Conservation (phyloP, 1,284 basidiomycete species). For the Moniliella sp. region DNA sequence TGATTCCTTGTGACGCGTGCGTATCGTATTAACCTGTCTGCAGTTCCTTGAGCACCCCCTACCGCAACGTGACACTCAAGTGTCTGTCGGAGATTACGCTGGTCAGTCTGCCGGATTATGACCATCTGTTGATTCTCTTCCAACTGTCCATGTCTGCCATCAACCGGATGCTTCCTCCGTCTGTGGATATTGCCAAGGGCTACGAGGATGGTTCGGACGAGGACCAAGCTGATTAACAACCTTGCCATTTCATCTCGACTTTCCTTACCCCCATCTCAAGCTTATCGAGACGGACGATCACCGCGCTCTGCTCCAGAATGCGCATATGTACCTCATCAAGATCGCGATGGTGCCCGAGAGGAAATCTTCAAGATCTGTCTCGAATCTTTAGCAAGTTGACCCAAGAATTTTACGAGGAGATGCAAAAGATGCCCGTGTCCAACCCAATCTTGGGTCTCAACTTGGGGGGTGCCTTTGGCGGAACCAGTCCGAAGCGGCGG, state of each 20-base stretch:
- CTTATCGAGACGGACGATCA: constrained; percentile 77
- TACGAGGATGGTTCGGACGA: constrained; percentile 75
- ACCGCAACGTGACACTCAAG: constrained; percentile 89
- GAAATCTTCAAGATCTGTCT: constrained; percentile 98
- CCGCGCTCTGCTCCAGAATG: constrained; percentile 56
- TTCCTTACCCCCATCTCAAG: constrained; percentile 68
- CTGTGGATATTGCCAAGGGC: constrained; percentile 59
- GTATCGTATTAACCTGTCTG: neutral
- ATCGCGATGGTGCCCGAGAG: constrained; percentile 87
- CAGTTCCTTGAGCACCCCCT: constrained; percentile 85
- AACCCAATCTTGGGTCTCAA: constrained; percentile 81
- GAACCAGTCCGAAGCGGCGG: constrained; percentile 7
- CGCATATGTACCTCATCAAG: constrained; percentile 95
- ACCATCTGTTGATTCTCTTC: constrained; percentile 87
- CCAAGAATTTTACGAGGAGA: constrained; percentile 75
- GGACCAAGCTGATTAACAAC: constrained; percentile 90
- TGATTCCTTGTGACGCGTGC: neutral
- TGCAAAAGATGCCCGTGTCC: constrained; percentile 69
- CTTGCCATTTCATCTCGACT: constrained; percentile 82
- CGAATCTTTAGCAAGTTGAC: constrained; percentile 97
- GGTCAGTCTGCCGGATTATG: constrained; percentile 85
- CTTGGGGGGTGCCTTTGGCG: constrained; percentile 35
- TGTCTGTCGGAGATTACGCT: constrained; percentile 75
- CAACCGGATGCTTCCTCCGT: constrained; percentile 41
- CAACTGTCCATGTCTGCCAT: constrained; percentile 41